These are phyloP conservation scores for Candida verbasci DNA, from an alignment of 805 yeast species.

Conservation along the genomic window DNA sequence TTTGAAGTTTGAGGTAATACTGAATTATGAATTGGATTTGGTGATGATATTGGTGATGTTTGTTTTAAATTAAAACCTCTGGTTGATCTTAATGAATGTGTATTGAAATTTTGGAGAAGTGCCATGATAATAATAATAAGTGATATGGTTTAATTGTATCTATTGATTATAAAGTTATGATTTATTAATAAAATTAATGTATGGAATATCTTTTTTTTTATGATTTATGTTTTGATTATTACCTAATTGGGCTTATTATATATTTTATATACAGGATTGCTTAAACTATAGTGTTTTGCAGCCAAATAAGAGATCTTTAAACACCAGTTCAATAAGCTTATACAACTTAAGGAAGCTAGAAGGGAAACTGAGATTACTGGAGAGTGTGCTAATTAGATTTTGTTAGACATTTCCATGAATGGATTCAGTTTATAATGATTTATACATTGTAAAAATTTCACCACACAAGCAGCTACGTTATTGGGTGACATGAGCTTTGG, in stretches of 20 bases:
- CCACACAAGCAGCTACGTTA: no score
- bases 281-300: neutral
- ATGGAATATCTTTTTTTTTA: neutral
- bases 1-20: slow-evolving; percentile 25
- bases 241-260: neutral
- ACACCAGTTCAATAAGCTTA: no score
- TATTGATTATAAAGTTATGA: no score
- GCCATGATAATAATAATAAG: slow-evolving; percentile 20
- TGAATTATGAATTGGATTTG: slow-evolving; percentile 32
- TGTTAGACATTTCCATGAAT: no score
- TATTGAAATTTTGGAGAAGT: slow-evolving; percentile 41
- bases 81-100: slow-evolving; percentile 38
- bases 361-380: no score
- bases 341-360: no score
- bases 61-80: slow-evolving; percentile 41
- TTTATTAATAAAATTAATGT: no score
- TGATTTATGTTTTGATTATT: neutral
- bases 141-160: neutral
- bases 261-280: neutral
- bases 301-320: no score
- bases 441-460: no score
- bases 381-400: no score
- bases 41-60: slow-evolving; percentile 35
- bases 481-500: no score
- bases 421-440: no score